Percentiles rank a stretch among this genome's conserved stretches.
phyloP scores from a whole-genome alignment of 2,329 filamentous ascomycete species.

The Sordariomycetes sp. region DNA sequence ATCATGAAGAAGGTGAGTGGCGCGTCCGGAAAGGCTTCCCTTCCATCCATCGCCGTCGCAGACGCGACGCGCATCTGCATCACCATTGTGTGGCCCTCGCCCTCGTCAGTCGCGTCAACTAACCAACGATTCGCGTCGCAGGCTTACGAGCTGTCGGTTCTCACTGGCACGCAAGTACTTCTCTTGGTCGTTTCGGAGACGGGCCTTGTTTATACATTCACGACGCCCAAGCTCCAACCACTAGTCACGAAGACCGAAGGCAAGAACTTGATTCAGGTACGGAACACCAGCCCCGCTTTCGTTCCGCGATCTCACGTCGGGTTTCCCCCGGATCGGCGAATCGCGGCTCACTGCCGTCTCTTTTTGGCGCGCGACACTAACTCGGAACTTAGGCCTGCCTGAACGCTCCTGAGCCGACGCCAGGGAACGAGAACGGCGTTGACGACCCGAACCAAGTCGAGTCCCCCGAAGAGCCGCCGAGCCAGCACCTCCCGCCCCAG shows the following conservation, averaged over 20 bases:
- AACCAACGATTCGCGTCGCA: constrained; percentile 20
- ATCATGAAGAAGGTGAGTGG: constrained; percentile 98
- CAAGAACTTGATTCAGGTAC: constrained; percentile 97
- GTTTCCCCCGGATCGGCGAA: constrained; percentile 5
- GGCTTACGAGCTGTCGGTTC: constrained; percentile 95
- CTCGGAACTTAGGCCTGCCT: constrained; percentile 64
- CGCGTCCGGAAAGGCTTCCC: neutral
- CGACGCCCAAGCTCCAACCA: constrained; percentile 94
- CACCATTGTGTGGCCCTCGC: neutral
- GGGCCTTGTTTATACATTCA: constrained; percentile 95
- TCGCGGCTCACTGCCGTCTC: neutral
- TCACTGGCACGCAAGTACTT: constrained; percentile 94
- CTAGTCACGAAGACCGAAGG: constrained; percentile 96
- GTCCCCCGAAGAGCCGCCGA: constrained; percentile 78
- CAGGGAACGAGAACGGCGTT: constrained; percentile 69
- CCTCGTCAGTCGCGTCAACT: neutral
- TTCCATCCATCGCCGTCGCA: neutral
- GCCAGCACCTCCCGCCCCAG: constrained; percentile 59
- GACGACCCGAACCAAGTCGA: constrained; percentile 68
- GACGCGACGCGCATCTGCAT: neutral
- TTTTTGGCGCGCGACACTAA: neutral
- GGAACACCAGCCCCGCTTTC: constrained; percentile 20
- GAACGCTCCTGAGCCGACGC: constrained; percentile 83
- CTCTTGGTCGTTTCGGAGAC: constrained; percentile 95
- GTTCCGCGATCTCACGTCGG: constrained; percentile 7